Conservation (phyloP, 768 basidiomycete genomes). For the Xerocomus brunneocitrinus region DNA sequence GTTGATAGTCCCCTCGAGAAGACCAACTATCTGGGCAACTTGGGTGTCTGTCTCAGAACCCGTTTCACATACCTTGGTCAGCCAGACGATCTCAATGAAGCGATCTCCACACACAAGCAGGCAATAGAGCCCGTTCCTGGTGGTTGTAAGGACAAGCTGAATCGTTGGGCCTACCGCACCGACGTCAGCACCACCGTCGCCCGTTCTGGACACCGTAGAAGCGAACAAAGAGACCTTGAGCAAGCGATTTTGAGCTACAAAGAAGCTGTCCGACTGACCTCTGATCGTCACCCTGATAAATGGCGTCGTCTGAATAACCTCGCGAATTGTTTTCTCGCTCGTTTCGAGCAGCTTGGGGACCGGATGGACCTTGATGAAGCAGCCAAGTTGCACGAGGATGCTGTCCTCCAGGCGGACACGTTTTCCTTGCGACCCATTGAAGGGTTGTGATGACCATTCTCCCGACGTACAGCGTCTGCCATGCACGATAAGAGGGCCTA, state of each 20-base stretch:
- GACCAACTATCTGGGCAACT: not conserved
- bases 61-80: not conserved
- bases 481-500: too few species aligned
- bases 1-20: not conserved
- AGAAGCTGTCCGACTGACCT: not conserved
- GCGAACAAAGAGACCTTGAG: not conserved
- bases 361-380: not conserved
- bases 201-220: not conserved
- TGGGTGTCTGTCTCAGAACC: not conserved
- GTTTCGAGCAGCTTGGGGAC: not conserved
- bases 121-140: not conserved
- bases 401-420: not conserved
- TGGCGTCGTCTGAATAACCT: not conserved
- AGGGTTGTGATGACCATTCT: too few species aligned
- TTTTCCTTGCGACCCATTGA: too few species aligned
- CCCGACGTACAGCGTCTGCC: too few species aligned
- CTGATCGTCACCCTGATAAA: not conserved
- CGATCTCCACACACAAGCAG: not conserved
- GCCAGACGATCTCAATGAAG: not conserved
- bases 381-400: not conserved
- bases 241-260: not conserved
- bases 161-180: not conserved
- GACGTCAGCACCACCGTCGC: not conserved
- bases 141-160: not conserved
- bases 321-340: not conserved